Evolutionary conservation across 768 basidiomycete genomes (phyloP).

Genomic region (Boletus rubropictus): DNA sequence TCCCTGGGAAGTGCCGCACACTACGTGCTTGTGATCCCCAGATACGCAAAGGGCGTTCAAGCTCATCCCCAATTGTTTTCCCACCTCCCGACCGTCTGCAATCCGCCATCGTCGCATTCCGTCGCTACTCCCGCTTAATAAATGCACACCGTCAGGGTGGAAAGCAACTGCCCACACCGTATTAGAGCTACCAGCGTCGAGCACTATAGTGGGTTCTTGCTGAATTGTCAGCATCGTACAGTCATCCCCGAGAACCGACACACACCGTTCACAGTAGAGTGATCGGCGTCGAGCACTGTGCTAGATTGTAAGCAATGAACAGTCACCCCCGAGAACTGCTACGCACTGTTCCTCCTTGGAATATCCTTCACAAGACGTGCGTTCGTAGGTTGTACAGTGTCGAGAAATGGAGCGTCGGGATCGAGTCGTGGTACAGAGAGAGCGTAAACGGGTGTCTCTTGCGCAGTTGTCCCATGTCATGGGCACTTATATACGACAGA

Average conservation of each 20-base stretch:
- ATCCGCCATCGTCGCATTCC: not conserved
- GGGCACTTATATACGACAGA: not conserved
- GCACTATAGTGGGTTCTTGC: not conserved
- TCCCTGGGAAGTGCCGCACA: not conserved
- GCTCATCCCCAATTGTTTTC: not conserved
- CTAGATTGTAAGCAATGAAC: too few species aligned
- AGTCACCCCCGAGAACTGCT: too few species aligned
- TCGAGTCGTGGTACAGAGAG: not conserved
- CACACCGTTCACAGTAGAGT: too few species aligned
- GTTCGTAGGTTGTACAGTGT: not conserved
- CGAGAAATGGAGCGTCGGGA: not conserved
- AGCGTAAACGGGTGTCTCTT: too few species aligned
- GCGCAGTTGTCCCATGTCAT: not conserved
- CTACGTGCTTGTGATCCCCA: not conserved
- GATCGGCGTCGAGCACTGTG: too few species aligned
- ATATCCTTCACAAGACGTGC: not conserved
- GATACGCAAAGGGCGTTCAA: not conserved
- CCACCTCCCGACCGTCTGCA: not conserved
- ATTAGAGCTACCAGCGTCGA: not conserved
- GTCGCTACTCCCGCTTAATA: not conserved
- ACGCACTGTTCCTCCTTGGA: not conserved
- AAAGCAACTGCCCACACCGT: not conserved
- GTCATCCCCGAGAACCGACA: not conserved
- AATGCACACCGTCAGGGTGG: not conserved
- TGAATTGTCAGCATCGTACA: not conserved